A percentile compares a stretch with the other conserved stretches of the same genome.
Evolutionary conservation across 176 grass and related monocot genomes (phyloP).

Genomic region (Puya raimondii): DNA sequence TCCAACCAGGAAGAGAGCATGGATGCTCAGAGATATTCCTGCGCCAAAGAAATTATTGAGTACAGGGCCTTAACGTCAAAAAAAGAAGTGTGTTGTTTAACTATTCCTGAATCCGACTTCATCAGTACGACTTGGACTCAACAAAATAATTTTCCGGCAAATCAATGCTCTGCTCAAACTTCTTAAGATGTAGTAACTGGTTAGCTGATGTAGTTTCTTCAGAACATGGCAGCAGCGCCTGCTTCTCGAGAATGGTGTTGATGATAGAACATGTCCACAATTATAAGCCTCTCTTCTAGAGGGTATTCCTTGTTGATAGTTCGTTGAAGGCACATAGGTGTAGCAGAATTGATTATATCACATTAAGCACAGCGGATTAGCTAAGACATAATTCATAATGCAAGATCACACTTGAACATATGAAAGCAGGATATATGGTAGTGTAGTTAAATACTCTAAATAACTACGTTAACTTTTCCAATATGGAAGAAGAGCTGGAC

Average conservation of each 20-base stretch:
- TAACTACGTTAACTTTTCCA: too few species aligned
- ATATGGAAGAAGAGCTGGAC: too few species aligned
- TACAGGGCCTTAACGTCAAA: slow-evolving; percentile 51
- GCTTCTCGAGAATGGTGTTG: not conserved
- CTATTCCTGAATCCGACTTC: slow-evolving; percentile 40
- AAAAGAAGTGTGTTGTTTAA: slow-evolving; percentile 54
- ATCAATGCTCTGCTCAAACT: slow-evolving; percentile 24
- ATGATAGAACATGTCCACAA: slow-evolving; percentile 1
- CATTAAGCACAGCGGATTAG: too few species aligned
- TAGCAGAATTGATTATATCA: too few species aligned
- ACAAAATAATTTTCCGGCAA: slow-evolving; percentile 27
- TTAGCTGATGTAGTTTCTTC: not conserved
- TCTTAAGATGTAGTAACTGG: slow-evolving; percentile 13
- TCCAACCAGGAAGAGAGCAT: slow-evolving; percentile 77
- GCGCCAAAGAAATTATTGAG: slow-evolving; percentile 99
- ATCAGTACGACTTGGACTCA: slow-evolving; percentile 27
- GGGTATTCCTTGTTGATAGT: too few species aligned
- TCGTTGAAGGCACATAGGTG: too few species aligned
- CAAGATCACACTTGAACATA: too few species aligned
- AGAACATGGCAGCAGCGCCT: not conserved
- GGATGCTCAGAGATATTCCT: slow-evolving; percentile 65
- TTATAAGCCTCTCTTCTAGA: too few species aligned
- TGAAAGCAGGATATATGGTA: too few species aligned
- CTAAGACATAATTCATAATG: too few species aligned
- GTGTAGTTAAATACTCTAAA: too few species aligned